phyloP scores from a whole-genome alignment of 352 stramenopile species.

The Pythium angustatum region DNA sequence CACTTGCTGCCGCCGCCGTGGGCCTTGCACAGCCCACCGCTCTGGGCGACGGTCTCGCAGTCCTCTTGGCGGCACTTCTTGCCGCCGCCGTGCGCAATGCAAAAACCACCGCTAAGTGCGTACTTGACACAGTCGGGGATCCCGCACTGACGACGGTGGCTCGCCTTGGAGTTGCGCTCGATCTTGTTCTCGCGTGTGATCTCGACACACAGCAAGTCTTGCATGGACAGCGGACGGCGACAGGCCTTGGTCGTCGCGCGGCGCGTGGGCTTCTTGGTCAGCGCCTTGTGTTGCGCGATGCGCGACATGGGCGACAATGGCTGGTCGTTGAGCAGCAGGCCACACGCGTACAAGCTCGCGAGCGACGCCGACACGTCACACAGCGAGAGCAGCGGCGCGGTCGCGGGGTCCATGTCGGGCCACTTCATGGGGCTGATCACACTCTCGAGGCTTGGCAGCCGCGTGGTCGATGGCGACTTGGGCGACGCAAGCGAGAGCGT shows the following conservation, averaged over 20 bases:
- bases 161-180: constrained; percentile 27
- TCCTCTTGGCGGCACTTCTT: constrained; percentile 64
- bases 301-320: constrained; percentile 7
- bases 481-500: constrained; percentile 2
- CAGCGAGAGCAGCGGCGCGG: constrained; percentile 12
- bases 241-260: constrained; percentile 20
- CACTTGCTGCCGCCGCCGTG: constrained; percentile 86
- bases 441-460: constrained; percentile 11
- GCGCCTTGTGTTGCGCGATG: constrained; percentile 26
- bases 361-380: not conserved
- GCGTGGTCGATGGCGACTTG: constrained; percentile 3
- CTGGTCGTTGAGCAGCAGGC: not conserved
- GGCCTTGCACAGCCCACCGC: constrained; percentile 78
- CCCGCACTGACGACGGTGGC: constrained; percentile 63
- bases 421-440: constrained; percentile 13
- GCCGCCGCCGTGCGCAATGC: constrained; percentile 71
- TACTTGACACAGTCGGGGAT: constrained; percentile 64
- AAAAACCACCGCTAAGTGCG: constrained; percentile 67
- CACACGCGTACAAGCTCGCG: constrained; percentile 1
- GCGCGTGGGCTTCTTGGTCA: constrained; percentile 12
- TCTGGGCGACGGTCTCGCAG: constrained; percentile 75
- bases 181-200: constrained; percentile 1
- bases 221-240: constrained; percentile 47
- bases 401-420: not conserved
- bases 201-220: constrained; percentile 54